Evolutionary conservation across 345 rosid species (phyloP), one percentile per base, ranked within the genome.

Genomic region (Garcia nutans): DNA sequence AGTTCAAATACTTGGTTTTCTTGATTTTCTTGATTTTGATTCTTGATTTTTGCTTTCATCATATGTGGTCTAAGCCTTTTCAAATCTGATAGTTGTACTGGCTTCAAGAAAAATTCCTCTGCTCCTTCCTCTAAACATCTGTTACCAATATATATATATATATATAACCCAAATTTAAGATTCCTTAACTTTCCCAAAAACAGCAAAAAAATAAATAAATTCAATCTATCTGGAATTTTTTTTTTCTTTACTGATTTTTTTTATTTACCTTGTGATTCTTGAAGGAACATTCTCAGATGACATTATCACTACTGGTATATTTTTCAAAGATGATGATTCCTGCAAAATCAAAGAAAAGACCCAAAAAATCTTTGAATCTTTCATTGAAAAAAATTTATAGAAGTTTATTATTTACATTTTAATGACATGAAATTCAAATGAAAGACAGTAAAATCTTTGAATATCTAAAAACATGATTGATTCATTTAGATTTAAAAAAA

Each of bases 241-340:
- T 37, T 31, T 75, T 72, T 31, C 81, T 33, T 33, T 33, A 33
- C 37, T 33, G 2, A n/a, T n/a, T 7, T 56, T 20, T 70, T 44
- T 70, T 24, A 45, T 31, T 75, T 68, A 90, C 91, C 91, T 85
- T 83, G 58, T 87, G 81, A 91, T 87, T 64, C 92, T 84, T 57
- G 93, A 83, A 78, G 92, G 93, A 12, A 88, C 93, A 78, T 91
- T 89, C 82, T 91, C 93, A 24, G 96, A 91, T 78, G 96, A 91
- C 92, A 89, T 91, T 64, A 91, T 88, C 64, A 91, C 92, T 6
- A 88, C 92, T 4, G 96, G 96, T 66, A 89, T 88, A 82, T 87
- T 75, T 78, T 83, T 88, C 71, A 89, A 72, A 65, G 84, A 84
- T 41, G 90, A 83, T 63, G 93, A 88, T 79, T 88, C 90, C 91